phyloP scores from a whole-genome alignment of 257 asterid species.

The Solanum dulcamara region DNA sequence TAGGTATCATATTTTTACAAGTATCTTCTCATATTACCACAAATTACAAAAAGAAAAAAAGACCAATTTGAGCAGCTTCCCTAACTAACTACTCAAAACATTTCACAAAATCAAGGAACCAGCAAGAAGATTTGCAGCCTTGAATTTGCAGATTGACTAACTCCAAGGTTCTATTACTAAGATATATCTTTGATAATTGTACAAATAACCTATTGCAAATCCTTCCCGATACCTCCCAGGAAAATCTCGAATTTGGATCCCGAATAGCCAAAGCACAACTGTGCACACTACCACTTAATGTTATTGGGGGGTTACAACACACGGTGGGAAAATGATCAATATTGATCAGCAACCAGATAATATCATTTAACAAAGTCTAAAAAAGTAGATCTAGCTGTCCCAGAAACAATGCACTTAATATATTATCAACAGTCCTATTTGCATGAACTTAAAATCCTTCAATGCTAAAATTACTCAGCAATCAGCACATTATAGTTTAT shows the following conservation, averaged over 20 bases:
- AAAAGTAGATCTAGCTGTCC: not conserved
- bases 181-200: not conserved
- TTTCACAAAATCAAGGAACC: not conserved
- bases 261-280: not conserved
- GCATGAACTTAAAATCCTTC: not conserved
- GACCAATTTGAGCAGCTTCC: not conserved
- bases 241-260: not conserved
- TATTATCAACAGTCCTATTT: not conserved
- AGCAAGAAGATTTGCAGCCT: not conserved
- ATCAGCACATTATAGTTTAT: not conserved
- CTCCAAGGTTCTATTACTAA: not conserved
- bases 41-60: not conserved
- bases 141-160: not conserved
- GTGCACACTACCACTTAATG: not conserved
- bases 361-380: not conserved
- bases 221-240: not conserved
- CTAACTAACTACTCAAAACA: not conserved
- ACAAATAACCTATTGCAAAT: not conserved
- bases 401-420: not conserved
- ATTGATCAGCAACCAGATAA: not conserved
- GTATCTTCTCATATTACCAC: not conserved
- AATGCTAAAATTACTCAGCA: not conserved
- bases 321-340: not conserved
- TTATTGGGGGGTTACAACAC: no score
- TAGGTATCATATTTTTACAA: not conserved